These are phyloP conservation scores for Xylariaceae sp. DNA, from an alignment of 2,329 filamentous ascomycete species.

Conservation along the genomic window DNA sequence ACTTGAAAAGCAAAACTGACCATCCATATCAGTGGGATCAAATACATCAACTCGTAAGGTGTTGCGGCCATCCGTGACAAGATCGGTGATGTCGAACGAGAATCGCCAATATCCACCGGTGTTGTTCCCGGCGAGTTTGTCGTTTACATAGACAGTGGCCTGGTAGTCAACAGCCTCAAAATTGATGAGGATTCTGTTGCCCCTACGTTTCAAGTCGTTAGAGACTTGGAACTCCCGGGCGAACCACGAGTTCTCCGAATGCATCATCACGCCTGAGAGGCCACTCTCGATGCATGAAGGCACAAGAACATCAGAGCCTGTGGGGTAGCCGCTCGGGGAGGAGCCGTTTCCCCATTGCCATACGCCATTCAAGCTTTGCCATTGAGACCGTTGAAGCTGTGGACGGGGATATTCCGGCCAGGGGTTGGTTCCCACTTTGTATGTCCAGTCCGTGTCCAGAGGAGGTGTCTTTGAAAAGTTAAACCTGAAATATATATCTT, in stretches of 20 bases:
- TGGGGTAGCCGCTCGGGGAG: slow-evolving; percentile 6
- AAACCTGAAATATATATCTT: neutral
- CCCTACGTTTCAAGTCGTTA: slow-evolving; percentile 45
- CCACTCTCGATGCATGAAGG: slow-evolving; percentile 42
- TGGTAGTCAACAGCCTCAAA: slow-evolving; percentile 66
- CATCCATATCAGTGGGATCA: slow-evolving; percentile 65
- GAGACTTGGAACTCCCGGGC: slow-evolving; percentile 58
- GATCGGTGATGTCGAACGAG: slow-evolving; percentile 61
- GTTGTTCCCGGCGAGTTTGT: slow-evolving; percentile 56
- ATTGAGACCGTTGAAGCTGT: slow-evolving; percentile 57
- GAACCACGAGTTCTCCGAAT: slow-evolving; percentile 55
- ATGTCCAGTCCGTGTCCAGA: slow-evolving; percentile 28
- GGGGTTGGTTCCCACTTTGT: slow-evolving; percentile 51
- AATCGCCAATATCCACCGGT: slow-evolving; percentile 68
- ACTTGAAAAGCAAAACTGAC: slow-evolving; percentile 12
- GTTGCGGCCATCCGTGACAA: slow-evolving; percentile 54
- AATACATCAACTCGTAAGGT: slow-evolving; percentile 68
- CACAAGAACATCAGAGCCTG: slow-evolving; percentile 27
- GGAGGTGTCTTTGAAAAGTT: slow-evolving; percentile 22
- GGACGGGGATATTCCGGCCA: slow-evolving; percentile 66
- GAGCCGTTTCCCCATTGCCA: slow-evolving; percentile 56
- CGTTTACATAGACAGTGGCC: slow-evolving; percentile 64
- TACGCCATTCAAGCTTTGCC: slow-evolving; percentile 64
- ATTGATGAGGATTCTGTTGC: slow-evolving; percentile 55
- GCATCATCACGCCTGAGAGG: slow-evolving; percentile 55